phyloP scores from a whole-genome alignment of 306 rosid species.

The Corylus heterophylla region DNA sequence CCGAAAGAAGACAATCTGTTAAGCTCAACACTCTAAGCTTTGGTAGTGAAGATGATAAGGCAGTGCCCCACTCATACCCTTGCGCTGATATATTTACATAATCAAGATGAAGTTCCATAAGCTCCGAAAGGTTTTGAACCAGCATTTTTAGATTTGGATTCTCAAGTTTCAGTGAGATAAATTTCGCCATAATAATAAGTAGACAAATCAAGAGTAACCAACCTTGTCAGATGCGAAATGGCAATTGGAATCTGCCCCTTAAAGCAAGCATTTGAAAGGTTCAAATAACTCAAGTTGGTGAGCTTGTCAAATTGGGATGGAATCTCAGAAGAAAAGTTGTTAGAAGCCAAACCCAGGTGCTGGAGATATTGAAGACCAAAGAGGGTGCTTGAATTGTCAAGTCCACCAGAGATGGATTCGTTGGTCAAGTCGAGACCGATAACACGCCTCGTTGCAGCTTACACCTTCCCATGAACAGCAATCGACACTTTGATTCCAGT shows the following conservation, averaged over 20 bases:
- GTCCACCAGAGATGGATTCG: conserved; percentile 22
- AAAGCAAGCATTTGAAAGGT: conserved; percentile 41
- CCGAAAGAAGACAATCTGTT: neutral
- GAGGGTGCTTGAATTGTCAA: conserved; percentile 28
- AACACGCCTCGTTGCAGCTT: conserved; percentile 29
- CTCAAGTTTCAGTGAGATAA: no score
- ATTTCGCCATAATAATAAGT: no score
- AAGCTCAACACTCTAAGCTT: conserved; percentile 5
- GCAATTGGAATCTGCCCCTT: conserved; percentile 41
- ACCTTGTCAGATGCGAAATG: conserved; percentile 43
- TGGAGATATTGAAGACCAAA: conserved; percentile 35
- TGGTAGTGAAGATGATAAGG: neutral
- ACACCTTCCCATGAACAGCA: conserved; percentile 27
- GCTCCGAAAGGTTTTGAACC: conserved; percentile 26
- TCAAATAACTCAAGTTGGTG: conserved; percentile 25
- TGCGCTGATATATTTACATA: conserved; percentile 31
- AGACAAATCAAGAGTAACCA: conserved; percentile 42
- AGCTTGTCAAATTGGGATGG: conserved; percentile 40
- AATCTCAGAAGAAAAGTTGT: conserved; percentile 20
- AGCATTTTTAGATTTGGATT: neutral
- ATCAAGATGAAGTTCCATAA: conserved; percentile 42
- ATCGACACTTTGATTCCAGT: conserved; percentile 29
- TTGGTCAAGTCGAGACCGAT: conserved; percentile 29
- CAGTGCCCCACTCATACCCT: conserved; percentile 43
- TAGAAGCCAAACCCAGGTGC: conserved; percentile 31